Evolutionary conservation across 2,329 filamentous ascomycete genomes (phyloP), one percentile per base, ranked within the genome.

Genomic region (Diaporthe australafricana): DNA sequence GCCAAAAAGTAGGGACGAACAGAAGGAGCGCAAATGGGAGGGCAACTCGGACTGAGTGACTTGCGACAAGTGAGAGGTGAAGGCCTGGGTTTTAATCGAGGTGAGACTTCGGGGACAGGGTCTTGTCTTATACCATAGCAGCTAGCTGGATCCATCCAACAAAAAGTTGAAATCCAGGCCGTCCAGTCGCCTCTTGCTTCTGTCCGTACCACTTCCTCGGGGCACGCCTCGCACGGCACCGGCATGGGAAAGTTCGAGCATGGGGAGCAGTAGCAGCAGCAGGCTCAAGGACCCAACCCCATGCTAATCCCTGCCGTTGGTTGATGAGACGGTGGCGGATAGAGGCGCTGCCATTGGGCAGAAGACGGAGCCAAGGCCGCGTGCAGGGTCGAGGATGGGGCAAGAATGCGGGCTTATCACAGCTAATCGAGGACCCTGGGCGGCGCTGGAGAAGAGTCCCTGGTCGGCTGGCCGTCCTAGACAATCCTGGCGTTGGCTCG

Each of bases 71-170:
- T 7, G 30, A 22, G 27, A 35, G 65, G 30, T 35, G 50, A 42
- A 30, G 38, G 22, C 17, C 27, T 27, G 45, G 65, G 22, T 30
- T 32, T 12, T 40, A 12, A 35, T 22, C 17, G 25, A 38, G 11
- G 27, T 6, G 30, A 30, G 25, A 32, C 9, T 2, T 47, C 22
- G 42, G 42, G 60, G 60, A 35, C 60, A 35, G 42, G 40, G 60
- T 35, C 60, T 35, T 4, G 27, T 63, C 60, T 48, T 63, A 63
- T 63, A 63, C 60, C 27, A 63, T 63, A 42, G 42, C 60, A 42
- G 42, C 60, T 63, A 63, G 60, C n/a, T 48, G 60, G 60, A 63
- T 48, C 60, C 27, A 48, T 63, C 60, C 60, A 63, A 16, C 20
- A 35, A 48, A 62, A 63, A 35, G 60, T 50, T 42, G 38, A 50